These are phyloP conservation scores for Venturia carpophila DNA, from an alignment of 2,329 filamentous ascomycete species.

Conservation along the genomic window DNA sequence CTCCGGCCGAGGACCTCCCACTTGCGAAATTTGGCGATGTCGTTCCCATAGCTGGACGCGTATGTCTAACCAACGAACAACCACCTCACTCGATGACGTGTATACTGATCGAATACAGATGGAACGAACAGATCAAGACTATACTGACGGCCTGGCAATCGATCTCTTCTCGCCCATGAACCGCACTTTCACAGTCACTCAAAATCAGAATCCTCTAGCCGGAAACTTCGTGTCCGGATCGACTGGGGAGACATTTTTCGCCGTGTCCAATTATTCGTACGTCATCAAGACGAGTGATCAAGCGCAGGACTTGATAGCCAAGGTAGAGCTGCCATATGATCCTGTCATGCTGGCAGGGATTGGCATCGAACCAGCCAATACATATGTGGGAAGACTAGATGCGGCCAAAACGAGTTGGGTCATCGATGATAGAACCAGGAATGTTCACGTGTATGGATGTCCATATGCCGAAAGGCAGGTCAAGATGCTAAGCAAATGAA, in stretches of 20 bases:
- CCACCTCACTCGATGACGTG: neutral
- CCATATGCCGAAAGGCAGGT: neutral
- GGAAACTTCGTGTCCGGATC: conserved; percentile 27
- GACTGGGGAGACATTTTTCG: conserved; percentile 27
- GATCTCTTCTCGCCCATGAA: conserved; percentile 30
- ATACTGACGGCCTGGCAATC: conserved; percentile 28
- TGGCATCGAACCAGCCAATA: conserved; percentile 22
- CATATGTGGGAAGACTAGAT: conserved; percentile 20
- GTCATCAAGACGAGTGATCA: conserved; percentile 29
- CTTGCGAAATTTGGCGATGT: neutral
- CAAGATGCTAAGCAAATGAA: neutral
- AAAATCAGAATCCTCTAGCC: conserved; percentile 27
- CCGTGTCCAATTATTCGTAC: conserved; percentile 28
- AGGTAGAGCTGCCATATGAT: conserved; percentile 30
- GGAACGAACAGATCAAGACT: conserved; percentile 27
- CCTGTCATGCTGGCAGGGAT: conserved; percentile 21
- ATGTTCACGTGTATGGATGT: conserved; percentile 23
- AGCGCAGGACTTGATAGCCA: conserved; percentile 30
- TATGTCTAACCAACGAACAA: neutral
- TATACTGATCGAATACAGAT: conserved; percentile 18
- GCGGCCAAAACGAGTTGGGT: conserved; percentile 28
- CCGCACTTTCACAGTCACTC: conserved; percentile 27
- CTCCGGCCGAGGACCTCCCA: neutral
- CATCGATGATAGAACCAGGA: conserved; percentile 26
- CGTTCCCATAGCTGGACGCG: neutral